phyloP scores from a whole-genome alignment of 129 eudicot genomes.

The Lactuca sativa region DNA sequence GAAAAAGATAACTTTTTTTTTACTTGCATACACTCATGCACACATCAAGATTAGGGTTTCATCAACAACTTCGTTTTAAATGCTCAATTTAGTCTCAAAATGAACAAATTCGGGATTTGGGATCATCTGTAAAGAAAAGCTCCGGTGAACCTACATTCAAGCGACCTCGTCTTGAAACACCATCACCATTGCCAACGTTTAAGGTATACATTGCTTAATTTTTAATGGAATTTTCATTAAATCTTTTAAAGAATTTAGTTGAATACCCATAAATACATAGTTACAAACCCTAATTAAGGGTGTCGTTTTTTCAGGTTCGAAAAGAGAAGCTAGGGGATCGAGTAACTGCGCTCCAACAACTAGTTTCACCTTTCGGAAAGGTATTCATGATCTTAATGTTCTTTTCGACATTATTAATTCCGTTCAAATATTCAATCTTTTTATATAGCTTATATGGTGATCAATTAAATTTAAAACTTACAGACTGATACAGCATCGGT shows the following conservation, averaged over 20 bases:
- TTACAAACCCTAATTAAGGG: slow-evolving; percentile 17
- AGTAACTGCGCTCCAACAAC: slow-evolving; percentile 94
- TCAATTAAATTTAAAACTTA: background rate
- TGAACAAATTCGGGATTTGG: slow-evolving; percentile 43
- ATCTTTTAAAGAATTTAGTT: slow-evolving; percentile 1
- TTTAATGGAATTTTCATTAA: background rate
- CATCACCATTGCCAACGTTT: slow-evolving; percentile 90
- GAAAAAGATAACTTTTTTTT: slow-evolving; percentile 18
- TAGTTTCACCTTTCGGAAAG: slow-evolving; percentile 99
- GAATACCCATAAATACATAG: slow-evolving; percentile 6
- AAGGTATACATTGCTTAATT: slow-evolving; percentile 46
- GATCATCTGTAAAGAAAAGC: slow-evolving; percentile 40
- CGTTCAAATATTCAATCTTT: background rate
- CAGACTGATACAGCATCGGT: slow-evolving; percentile 99
- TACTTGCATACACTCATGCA: slow-evolving; percentile 13
- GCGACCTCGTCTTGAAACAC: slow-evolving; percentile 75
- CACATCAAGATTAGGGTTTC: slow-evolving; percentile 43
- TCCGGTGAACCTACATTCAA: slow-evolving; percentile 51
- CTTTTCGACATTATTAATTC: background rate
- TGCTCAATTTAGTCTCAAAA: slow-evolving; percentile 38
- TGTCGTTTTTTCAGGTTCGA: slow-evolving; percentile 60
- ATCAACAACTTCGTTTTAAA: slow-evolving; percentile 8
- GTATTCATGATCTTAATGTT: slow-evolving; percentile 31
- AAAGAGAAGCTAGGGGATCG: slow-evolving; percentile 98
- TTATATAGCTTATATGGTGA: background rate